Evolutionary conservation across 2,329 filamentous ascomycete genomes (phyloP), one percentile per base, ranked within the genome.

Genomic region (Trichoderma breve): DNA sequence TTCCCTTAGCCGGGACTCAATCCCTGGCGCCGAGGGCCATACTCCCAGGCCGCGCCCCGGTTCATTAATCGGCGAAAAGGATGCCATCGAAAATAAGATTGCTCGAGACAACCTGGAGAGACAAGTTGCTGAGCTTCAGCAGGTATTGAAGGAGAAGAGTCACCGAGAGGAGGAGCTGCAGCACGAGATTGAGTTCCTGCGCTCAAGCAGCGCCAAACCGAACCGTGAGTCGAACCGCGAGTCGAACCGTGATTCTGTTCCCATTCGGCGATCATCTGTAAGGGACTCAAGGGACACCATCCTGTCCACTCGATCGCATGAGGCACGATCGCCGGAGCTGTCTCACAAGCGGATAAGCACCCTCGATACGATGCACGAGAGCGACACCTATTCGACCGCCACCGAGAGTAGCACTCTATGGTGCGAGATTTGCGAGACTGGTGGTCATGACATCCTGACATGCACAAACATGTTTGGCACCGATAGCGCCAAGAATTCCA

Each of bases 391-490:
- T 80, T 93, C 92, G 47, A 89, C 88, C 32, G 87, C 89, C 26
- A 93, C 92, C 51, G 93, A 94, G 79, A 90, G 87, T 76, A 92
- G 90, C 79, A 89, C 87, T 18, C 87, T 95, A 74, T 97, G 93
- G 92, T 98, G 95, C 82, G 96, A 98, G 83, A 96, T 98, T 74
- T 98, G 95, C 83, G 95, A 98, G 83, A 93, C 93, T 39, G 88
- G 89, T 61, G 95, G 95, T 18, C 95, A 98, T 79, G 95, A 98
- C 77, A 97, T 98, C 73, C 85, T 98, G 71, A 97, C 93, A 26
- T 98, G 95, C 86, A 94, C 93, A 68, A 95, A 94, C 81, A 96
- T 97, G 91, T 95, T 93, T 81, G 90, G 87, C 3, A 79, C 84
- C 8, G 83, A 83, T 30, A 79, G 80, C 39, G 76, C 75, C 66